phyloP scores from a whole-genome alignment of 495 filamentous ascomycete genomes.

The Talaromyces wortmannii region DNA sequence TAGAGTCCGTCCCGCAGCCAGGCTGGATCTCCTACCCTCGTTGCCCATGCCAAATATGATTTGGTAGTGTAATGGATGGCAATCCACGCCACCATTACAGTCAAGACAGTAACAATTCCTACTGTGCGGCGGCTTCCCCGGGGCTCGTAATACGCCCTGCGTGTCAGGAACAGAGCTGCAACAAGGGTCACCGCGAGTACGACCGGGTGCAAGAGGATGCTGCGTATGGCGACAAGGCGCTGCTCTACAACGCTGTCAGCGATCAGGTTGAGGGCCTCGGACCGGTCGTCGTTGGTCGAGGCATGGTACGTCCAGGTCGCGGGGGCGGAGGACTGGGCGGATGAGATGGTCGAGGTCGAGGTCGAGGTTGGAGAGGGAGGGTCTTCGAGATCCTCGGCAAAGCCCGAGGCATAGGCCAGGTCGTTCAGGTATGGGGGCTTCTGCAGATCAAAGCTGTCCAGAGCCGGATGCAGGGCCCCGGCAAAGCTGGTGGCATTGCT shows the following conservation, averaged over 20 bases:
- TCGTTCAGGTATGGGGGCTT: constrained; percentile 9
- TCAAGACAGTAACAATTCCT: constrained; percentile 25
- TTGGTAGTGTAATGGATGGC: constrained; percentile 27
- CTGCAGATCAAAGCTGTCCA: neutral
- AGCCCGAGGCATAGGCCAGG: constrained; percentile 7
- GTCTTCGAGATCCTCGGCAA: constrained; percentile 7
- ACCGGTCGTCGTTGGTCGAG: constrained; percentile 24
- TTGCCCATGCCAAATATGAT: constrained; percentile 46
- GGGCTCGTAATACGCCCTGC: constrained; percentile 37
- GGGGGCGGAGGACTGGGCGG: constrained; percentile 8
- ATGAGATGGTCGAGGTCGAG: constrained; percentile 6
- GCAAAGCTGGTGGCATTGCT: constrained; percentile 1
- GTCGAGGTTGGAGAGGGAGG: constrained; percentile 14
- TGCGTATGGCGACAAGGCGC: constrained; percentile 43
- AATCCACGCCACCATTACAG: constrained; percentile 37
- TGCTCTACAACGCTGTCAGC: constrained; percentile 58
- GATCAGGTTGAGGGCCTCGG: constrained; percentile 42
- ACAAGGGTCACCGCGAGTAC: constrained; percentile 26
- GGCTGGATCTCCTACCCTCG: constrained; percentile 37
- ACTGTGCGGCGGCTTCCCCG: constrained; percentile 9
- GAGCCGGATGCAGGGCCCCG: neutral
- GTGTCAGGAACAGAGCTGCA: constrained; percentile 27
- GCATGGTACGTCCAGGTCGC: constrained; percentile 12
- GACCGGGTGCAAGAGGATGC: constrained; percentile 46
- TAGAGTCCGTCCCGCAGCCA: constrained; percentile 35